A percentile compares a stretch with the other conserved stretches of the same genome.
These are phyloP conservation scores for Parachaetomium inaequale DNA, from an alignment of 495 filamentous ascomycete genomes.

Conservation along the genomic window DNA sequence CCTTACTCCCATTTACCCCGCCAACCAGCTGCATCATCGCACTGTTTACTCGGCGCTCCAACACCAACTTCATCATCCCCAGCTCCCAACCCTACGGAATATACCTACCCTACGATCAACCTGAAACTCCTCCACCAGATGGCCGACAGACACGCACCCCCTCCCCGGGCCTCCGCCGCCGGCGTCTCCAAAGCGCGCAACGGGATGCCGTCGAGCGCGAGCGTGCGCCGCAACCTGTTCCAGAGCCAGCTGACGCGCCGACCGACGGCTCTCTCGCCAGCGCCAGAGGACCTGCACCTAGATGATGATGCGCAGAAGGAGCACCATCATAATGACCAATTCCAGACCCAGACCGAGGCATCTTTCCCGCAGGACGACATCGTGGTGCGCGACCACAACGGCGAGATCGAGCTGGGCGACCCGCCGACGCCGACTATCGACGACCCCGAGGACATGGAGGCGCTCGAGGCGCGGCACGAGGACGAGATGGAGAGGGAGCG, in stretches of 20 bases:
- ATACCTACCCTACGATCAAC: neutral
- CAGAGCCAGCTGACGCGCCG: slow-evolving; percentile 66
- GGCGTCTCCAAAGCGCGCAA: slow-evolving; percentile 13
- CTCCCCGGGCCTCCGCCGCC: neutral
- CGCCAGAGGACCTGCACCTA: slow-evolving; percentile 34
- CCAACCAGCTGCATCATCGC: neutral
- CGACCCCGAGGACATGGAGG: slow-evolving; percentile 48
- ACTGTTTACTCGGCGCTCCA: neutral
- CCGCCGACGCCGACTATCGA: slow-evolving; percentile 54
- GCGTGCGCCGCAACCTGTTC: slow-evolving; percentile 71
- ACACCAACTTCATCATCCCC: neutral
- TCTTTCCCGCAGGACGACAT: slow-evolving; percentile 60
- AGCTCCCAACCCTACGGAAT: neutral
- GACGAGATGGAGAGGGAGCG: slow-evolving; percentile 46
- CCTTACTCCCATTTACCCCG: slow-evolving; percentile 8
- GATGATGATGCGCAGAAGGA: slow-evolving; percentile 32
- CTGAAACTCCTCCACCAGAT: neutral
- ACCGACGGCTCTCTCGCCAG: slow-evolving; percentile 51
- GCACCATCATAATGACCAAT: slow-evolving; percentile 5
- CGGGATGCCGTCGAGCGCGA: slow-evolving; percentile 9
- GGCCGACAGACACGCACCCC: slow-evolving; percentile 14
- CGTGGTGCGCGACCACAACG: slow-evolving; percentile 70
- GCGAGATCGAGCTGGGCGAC: slow-evolving; percentile 66
- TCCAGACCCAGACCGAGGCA: neutral
- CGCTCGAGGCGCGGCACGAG: slow-evolving; percentile 45